A percentile compares a stretch with the other conserved stretches of the same genome.
Conservation (phyloP, 2,329 filamentous ascomycete genomes). For the Aspergillus ruber region DNA sequence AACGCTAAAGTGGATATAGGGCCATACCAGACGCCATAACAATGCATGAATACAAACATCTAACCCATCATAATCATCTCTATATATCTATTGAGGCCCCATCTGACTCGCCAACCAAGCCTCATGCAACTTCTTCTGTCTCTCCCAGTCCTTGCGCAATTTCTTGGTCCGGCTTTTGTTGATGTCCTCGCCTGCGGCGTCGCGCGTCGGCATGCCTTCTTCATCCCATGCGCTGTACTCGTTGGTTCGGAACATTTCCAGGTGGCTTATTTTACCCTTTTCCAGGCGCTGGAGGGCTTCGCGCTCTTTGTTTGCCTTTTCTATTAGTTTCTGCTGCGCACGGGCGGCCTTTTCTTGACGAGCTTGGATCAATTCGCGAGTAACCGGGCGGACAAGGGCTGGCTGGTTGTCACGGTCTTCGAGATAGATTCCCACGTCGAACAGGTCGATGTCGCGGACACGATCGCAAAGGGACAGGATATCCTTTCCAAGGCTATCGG, state of each 20-base stretch:
- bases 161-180: slow-evolving; percentile 76
- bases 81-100: slow-evolving; percentile 2
- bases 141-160: slow-evolving; percentile 81
- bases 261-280: slow-evolving; percentile 51
- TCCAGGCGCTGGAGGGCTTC: slow-evolving; percentile 47
- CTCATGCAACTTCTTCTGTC: slow-evolving; percentile 64
- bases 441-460: slow-evolving; percentile 74
- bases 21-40: background rate
- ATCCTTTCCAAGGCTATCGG: slow-evolving; percentile 58
- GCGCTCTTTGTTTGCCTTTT: slow-evolving; percentile 42
- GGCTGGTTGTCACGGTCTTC: slow-evolving; percentile 68
- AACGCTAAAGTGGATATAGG: background rate
- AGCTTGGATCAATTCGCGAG: slow-evolving; percentile 50
- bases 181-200: slow-evolving; percentile 71
- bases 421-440: slow-evolving; percentile 76
- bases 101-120: slow-evolving; percentile 17
- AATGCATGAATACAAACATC: background rate
- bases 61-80: slow-evolving; percentile 1
- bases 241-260: slow-evolving; percentile 43
- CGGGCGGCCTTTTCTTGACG: slow-evolving; percentile 49
- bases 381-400: slow-evolving; percentile 66
- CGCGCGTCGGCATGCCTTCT: slow-evolving; percentile 71
- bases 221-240: slow-evolving; percentile 76
- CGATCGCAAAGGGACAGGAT: slow-evolving; percentile 71
- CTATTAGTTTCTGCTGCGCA: slow-evolving; percentile 43